These are phyloP conservation scores for Porphyridium purpureum DNA, from an alignment of 23 red algal species.

Conservation along the genomic window DNA sequence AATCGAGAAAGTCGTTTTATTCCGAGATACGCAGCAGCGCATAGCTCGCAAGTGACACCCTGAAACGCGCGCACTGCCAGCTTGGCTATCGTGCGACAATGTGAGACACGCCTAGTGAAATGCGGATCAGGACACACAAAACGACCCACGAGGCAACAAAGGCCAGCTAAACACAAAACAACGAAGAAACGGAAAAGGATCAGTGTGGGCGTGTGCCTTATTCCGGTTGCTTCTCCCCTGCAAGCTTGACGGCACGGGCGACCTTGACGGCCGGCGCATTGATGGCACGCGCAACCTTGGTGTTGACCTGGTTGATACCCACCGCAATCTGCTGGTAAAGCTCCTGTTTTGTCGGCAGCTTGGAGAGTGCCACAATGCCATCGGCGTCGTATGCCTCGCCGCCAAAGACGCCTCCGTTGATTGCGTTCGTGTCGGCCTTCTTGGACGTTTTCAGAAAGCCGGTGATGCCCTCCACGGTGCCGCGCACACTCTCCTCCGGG, in stretches of 20 bases:
- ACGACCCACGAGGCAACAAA: too few species aligned
- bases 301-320: constrained; percentile 54
- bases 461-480: constrained; percentile 26
- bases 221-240: neutral
- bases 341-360: constrained; percentile 73
- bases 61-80: too few species aligned
- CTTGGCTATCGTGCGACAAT: too few species aligned
- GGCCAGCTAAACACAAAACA: too few species aligned
- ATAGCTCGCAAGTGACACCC: too few species aligned
- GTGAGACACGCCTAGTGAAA: too few species aligned
- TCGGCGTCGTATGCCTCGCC: constrained; percentile 29
- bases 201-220: too few species aligned
- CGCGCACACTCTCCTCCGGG: constrained; percentile 36
- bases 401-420: constrained; percentile 53
- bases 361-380: constrained; percentile 33
- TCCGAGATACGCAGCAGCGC: too few species aligned
- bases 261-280: constrained; percentile 66
- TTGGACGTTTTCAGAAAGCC: constrained; percentile 21
- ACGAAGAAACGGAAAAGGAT: too few species aligned
- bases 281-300: constrained; percentile 45
- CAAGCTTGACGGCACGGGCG: constrained; percentile 62
- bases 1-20: too few species aligned
- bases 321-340: constrained; percentile 71
- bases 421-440: constrained; percentile 5
- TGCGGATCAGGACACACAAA: too few species aligned